Evolutionary conservation across 805 yeast species (phyloP).

Genomic region (Hanseniaspora thailandica): DNA sequence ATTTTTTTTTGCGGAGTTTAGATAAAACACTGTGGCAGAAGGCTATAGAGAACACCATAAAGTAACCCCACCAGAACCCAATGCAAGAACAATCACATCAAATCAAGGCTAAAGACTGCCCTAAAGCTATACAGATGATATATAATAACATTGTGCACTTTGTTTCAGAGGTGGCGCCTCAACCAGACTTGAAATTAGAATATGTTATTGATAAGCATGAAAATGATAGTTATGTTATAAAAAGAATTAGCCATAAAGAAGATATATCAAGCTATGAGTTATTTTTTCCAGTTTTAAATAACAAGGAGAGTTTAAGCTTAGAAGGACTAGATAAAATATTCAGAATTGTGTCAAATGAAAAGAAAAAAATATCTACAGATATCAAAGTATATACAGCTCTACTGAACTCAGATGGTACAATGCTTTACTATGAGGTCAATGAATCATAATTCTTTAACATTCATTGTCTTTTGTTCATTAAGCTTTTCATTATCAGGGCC

Average conservation of each 20-base stretch:
- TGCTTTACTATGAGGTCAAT: not conserved
- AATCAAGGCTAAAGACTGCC: not conserved
- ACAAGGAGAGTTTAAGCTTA: not conserved
- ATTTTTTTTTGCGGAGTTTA: not conserved
- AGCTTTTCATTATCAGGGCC: not conserved
- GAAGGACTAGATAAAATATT: not conserved
- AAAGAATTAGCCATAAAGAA: not conserved
- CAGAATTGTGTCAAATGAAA: not conserved
- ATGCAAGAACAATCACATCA: not conserved
- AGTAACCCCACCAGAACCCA: not conserved
- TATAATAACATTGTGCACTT: slow-evolving; percentile 4
- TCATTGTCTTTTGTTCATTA: not conserved
- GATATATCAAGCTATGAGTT: not conserved
- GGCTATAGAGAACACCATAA: not conserved
- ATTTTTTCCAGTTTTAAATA: not conserved
- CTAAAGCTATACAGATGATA: not conserved
- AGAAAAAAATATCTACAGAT: not conserved
- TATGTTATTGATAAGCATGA: not conserved
- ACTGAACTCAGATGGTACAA: slow-evolving; percentile 6
- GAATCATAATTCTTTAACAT: slow-evolving; percentile 7
- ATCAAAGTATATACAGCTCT: slow-evolving; percentile 5
- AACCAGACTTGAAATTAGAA: not conserved
- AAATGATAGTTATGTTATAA: not conserved
- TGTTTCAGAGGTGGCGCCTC: slow-evolving; percentile 2
- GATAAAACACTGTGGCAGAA: not conserved